Evolutionary conservation across 2,329 filamentous ascomycete genomes (phyloP), one percentile per base, ranked within the genome.

Genomic region (Ophiostoma fasciatum): DNA sequence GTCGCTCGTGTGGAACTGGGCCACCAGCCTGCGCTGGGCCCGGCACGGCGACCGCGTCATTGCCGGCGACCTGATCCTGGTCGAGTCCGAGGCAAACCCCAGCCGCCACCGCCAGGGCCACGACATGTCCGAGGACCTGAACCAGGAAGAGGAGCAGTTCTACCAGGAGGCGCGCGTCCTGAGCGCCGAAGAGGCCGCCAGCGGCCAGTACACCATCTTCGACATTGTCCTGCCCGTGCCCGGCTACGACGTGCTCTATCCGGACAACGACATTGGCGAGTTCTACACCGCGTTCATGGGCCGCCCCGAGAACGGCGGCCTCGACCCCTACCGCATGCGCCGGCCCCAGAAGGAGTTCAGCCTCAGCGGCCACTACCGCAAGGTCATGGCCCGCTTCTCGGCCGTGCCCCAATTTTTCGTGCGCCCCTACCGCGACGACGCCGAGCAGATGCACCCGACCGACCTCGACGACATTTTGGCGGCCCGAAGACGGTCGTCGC

Each of bases 161-260:
- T 60, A 60, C 50, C 60, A 51, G 42, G 44, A 80, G 25, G 87
- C 84, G 2, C 76, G 84, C 12, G 58, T 76, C 0, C 62, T 98
- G 12, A 80, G 75, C 3, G 72, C 72, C 5, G 75, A 78, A n/a
- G 90, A 98, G 53, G 82, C 75, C 3, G 66, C 68, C 19, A 82
- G 74, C 44, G 84, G 83, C 10, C 66, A 70, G 39, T 94, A 79
- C 57, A 74, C 68, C 26, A 80, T 98, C 48, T 84, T 82, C 50
- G 90, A 98, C 51, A 53, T 96, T 42, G 87, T 98, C 11, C 67
- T 98, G 3, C 88, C 92, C 4, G 77, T 81, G n/a, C 90, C 90
- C 0, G 90, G 90, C 14, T 94, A 77, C 60, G 85, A 94, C 48
- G 72, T 96, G 27, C 57, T 82, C 25, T 98, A 96, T 52, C 90